These are phyloP conservation scores for Epichloe sibirici DNA, from an alignment of 2,329 filamentous ascomycete genomes.

Conservation along the genomic window DNA sequence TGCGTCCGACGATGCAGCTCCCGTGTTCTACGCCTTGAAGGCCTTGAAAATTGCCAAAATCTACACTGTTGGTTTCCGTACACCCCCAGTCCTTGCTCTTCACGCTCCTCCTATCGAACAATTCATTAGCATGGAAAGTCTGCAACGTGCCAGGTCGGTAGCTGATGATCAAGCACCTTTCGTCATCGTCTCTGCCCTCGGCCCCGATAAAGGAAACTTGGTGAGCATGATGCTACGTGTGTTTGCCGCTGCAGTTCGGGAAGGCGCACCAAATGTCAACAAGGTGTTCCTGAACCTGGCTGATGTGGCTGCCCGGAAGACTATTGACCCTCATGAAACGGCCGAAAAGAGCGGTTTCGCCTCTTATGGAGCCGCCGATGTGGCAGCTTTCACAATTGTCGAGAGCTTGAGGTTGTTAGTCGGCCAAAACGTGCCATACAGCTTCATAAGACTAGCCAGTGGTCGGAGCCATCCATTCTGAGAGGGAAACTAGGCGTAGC, in stretches of 20 bases:
- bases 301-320: conserved; percentile 40
- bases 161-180: conserved; percentile 52
- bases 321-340: conserved; percentile 53
- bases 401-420: conserved; percentile 68
- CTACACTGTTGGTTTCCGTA: conserved; percentile 73
- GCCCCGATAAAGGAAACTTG: conserved; percentile 65
- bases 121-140: conserved; percentile 60
- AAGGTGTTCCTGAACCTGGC: conserved; percentile 77
- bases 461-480: conserved; percentile 26
- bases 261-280: conserved; percentile 26
- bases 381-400: conserved; percentile 73
- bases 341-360: conserved; percentile 67
- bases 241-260: conserved; percentile 36
- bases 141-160: conserved; percentile 39
- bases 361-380: conserved; percentile 67
- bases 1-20: conserved; percentile 62
- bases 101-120: conserved; percentile 61
- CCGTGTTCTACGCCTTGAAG: conserved; percentile 66
- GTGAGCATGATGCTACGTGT: conserved; percentile 68
- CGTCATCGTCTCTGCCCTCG: conserved; percentile 67
- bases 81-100: conserved; percentile 45
- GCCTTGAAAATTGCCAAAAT: conserved; percentile 66
- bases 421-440: conserved; percentile 78
- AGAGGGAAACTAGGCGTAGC: background rate
- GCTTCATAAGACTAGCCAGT: conserved; percentile 67